phyloP scores from a whole-genome alignment of 352 stramenopile species.

The Pythium scleroteichum region DNA sequence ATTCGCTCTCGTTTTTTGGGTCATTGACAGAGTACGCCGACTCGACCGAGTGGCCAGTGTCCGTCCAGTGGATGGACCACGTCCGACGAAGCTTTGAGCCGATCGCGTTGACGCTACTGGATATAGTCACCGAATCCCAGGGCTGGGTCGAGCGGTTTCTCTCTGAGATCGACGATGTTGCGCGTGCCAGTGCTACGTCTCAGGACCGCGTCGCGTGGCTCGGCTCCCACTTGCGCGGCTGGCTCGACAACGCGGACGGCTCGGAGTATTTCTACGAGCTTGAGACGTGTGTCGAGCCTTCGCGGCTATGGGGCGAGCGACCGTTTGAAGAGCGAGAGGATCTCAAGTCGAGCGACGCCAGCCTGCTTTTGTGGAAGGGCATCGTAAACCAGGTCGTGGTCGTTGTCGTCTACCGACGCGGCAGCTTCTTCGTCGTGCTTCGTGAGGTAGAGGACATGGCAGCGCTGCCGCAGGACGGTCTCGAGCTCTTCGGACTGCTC shows the following conservation, averaged over 20 bases:
- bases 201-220: slow-evolving; percentile 31
- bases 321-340: slow-evolving; percentile 24
- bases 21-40: slow-evolving; percentile 12
- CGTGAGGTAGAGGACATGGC: slow-evolving; percentile 32
- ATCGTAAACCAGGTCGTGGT: slow-evolving; percentile 56
- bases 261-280: slow-evolving; percentile 67
- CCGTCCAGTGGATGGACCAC: slow-evolving; percentile 21
- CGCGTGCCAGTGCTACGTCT: slow-evolving; percentile 19
- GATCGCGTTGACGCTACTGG: slow-evolving; percentile 35
- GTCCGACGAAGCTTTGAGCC: slow-evolving; percentile 32
- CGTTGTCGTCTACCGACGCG: slow-evolving; percentile 48
- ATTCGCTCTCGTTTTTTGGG: slow-evolving; percentile 22
- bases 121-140: slow-evolving; percentile 51
- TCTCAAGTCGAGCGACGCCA: slow-evolving; percentile 21
- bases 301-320: slow-evolving; percentile 17
- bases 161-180: slow-evolving; percentile 42
- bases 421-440: slow-evolving; percentile 57
- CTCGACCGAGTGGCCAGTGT: not conserved
- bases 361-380: slow-evolving; percentile 62
- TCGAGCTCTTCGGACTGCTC: slow-evolving; percentile 49
- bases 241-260: slow-evolving; percentile 50
- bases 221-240: slow-evolving; percentile 44
- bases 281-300: slow-evolving; percentile 30
- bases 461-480: slow-evolving; percentile 30
- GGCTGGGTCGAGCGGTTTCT: slow-evolving; percentile 56